phyloP scores from a whole-genome alignment of 1,284 basidiomycete species.

The Nidula niveotomentosa region DNA sequence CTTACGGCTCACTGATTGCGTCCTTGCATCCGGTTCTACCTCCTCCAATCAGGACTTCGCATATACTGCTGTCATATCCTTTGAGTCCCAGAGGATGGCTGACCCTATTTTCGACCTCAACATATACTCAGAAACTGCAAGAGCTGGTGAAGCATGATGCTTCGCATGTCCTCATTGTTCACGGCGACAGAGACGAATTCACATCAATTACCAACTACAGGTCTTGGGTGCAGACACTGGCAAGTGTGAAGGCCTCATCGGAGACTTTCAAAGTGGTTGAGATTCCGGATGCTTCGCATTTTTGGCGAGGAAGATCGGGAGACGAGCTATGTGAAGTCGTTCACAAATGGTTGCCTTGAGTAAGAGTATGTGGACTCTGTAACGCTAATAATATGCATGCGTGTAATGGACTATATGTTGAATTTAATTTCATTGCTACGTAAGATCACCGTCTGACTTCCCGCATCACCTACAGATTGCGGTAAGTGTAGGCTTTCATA shows the following conservation, averaged over 20 bases:
- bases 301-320: constrained; percentile 35
- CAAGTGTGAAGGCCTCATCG: constrained; percentile 8
- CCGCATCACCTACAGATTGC: too few species aligned
- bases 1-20: constrained; percentile 73
- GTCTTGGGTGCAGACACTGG: constrained; percentile 48
- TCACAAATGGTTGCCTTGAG: constrained; percentile 29
- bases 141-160: constrained; percentile 40
- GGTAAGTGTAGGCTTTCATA: too few species aligned
- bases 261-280: constrained; percentile 24
- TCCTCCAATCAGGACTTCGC: constrained; percentile 49
- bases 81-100: constrained; percentile 66
- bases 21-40: constrained; percentile 57
- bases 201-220: constrained; percentile 56
- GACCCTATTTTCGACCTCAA: constrained; percentile 61
- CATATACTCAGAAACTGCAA: constrained; percentile 51
- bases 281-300: constrained; percentile 37
- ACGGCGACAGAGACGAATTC: constrained; percentile 75
- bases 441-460: too few species aligned
- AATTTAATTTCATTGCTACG: too few species aligned
- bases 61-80: constrained; percentile 79
- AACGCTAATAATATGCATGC: neutral
- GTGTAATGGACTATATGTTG: too few species aligned
- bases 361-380: neutral
- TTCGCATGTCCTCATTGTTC: constrained; percentile 60
- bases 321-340: constrained; percentile 19